A percentile compares a stretch with the other conserved stretches of the same genome.
Evolutionary conservation across 495 filamentous ascomycete genomes (phyloP).

Genomic region (Schizothecium vesticola): DNA sequence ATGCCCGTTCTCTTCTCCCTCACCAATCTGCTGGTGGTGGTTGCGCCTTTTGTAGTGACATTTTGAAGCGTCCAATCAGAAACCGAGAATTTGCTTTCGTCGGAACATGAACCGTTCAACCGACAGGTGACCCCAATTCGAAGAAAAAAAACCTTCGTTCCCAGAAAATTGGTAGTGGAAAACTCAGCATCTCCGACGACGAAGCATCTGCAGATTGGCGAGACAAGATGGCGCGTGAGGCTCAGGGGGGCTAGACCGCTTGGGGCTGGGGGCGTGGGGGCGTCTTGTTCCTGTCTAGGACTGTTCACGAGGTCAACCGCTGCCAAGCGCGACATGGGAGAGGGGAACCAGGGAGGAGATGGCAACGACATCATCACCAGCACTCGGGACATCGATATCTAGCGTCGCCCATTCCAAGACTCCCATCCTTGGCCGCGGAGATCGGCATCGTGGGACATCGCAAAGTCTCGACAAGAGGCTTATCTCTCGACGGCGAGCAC

Average conservation of each 20-base stretch:
- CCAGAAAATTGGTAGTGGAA: neutral
- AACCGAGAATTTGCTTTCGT: neutral
- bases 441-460: conserved; percentile 1
- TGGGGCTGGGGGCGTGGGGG: conserved; percentile 10
- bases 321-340: neutral
- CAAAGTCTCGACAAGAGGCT: conserved; percentile 1
- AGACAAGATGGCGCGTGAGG: conserved; percentile 5
- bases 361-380: neutral
- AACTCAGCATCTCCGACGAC: conserved; percentile 6
- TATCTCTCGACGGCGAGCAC: conserved; percentile 1
- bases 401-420: neutral
- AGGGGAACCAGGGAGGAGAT: neutral
- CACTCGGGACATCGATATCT: neutral
- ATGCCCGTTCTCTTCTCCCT: no score
- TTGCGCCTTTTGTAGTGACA: neutral
- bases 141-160: neutral
- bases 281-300: neutral
- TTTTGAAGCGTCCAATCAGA: neutral
- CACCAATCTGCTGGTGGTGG: no score
- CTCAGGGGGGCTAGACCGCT: conserved; percentile 6
- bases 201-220: conserved; percentile 7
- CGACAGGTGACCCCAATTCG: neutral
- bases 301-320: neutral
- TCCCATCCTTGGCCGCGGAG: conserved; percentile 8
- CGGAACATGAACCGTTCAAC: neutral